Evolutionary conservation across 495 filamentous ascomycete genomes (phyloP).

Genomic region (Podospora pseudopauciseta): DNA sequence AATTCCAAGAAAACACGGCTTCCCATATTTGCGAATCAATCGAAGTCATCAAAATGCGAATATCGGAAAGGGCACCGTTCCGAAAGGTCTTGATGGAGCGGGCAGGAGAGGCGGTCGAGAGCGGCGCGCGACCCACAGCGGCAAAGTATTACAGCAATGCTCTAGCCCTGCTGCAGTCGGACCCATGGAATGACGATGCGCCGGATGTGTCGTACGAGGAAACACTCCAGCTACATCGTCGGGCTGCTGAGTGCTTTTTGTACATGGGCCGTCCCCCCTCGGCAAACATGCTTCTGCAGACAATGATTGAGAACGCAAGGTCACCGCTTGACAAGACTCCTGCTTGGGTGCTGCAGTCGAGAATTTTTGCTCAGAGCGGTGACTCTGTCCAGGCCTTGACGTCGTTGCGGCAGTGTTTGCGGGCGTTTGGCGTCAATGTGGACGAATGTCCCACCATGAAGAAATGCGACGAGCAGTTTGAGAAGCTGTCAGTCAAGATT

Average conservation of each 20-base stretch:
- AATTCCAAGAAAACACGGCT: conserved; percentile 62
- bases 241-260: conserved; percentile 76
- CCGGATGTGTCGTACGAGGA: conserved; percentile 83
- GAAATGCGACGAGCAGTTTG: conserved; percentile 70
- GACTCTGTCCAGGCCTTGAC: conserved; percentile 65
- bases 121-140: conserved; percentile 73
- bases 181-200: conserved; percentile 68
- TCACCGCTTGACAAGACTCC: conserved; percentile 70
- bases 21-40: conserved; percentile 72
- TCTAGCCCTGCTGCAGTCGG: conserved; percentile 69
- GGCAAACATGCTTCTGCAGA: conserved; percentile 60
- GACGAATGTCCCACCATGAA: conserved; percentile 64
- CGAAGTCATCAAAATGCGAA: conserved; percentile 63
- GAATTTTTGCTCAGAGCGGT: conserved; percentile 68
- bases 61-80: conserved; percentile 58
- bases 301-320: conserved; percentile 62
- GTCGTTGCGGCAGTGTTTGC: conserved; percentile 62
- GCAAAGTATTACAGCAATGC: conserved; percentile 73
- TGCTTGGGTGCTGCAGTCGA: conserved; percentile 72
- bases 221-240: conserved; percentile 67
- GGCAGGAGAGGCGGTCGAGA: conserved; percentile 70
- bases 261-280: conserved; percentile 65
- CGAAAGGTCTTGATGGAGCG: conserved; percentile 71
- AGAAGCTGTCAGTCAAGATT: conserved; percentile 55
- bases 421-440: conserved; percentile 61